Evolutionary conservation across 495 filamentous ascomycete genomes (phyloP), one percentile per base, ranked within the genome.

Genomic region (Tricharina praecox): DNA sequence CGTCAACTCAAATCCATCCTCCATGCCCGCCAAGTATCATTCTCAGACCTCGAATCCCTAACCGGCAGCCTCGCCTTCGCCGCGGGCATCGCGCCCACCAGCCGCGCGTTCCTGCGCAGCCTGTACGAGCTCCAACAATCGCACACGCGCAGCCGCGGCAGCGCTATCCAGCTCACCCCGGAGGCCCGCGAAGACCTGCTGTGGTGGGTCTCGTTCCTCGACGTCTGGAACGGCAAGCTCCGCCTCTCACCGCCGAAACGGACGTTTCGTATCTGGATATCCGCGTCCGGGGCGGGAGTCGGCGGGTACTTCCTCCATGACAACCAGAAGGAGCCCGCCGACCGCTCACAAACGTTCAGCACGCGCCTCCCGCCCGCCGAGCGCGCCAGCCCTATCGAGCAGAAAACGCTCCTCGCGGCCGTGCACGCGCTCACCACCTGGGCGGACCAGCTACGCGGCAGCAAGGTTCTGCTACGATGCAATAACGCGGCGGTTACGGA

Each of bases 401-500:
- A 7, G 7, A 32, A 32, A 13, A 13, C 7, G 13, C 7, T 32
- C 7, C 13, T 7, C 13, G 28, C 28, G 13, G 28, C 13, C 28
- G 7, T 7, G 28, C 13, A 32, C 28, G 13, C 28, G 7, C 7
- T 32, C 7, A 13, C 7, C 7, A 32, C 28, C 7, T 32, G 28
- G 28, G 13, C 13, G 28, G 7, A 7, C 13, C 7, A 32, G 28
- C 7, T 13, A 7, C 7, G 7, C 28, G 13, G 7, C 7, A 7
- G 7, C 28, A 32, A 7, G 13, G 28, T 7, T 13, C 7, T 7
- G 13, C 28, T 32, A 7, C 28, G 13, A 7, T 32, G 28, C 28
- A 32, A 71, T 61, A 68, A 71, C 67, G 68, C 66, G 71, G 70
- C 71, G 60, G 68, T 63, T 71, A n/a, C n/a, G n/a, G n/a, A n/a